Base-by-base conservation (phyloP, 176 grass and related monocot species). In the Hyparrhenia diplandra region DNA sequence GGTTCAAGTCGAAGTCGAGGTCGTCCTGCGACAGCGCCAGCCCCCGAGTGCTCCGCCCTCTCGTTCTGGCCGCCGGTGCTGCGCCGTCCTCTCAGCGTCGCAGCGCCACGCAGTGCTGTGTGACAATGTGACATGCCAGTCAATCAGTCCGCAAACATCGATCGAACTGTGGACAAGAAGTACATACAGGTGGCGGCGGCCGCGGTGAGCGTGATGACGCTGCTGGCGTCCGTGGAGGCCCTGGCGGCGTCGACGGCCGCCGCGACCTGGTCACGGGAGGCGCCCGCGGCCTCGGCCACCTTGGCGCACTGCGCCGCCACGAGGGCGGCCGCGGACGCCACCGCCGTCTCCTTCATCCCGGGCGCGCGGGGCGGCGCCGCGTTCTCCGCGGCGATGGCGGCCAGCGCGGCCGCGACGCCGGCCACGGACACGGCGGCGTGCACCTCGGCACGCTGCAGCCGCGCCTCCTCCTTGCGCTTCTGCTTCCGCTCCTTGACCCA, bases 401-500 rank as follows among this genome's bases (percentile, higher is more conserved):
- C 96, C 21, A 99, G 92, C 73, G 87, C 96, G 64, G 93, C 92
- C 8, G 92, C 92, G 14, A 99, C 92, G 13, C 88, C 85, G 6
- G 92, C 96, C 9, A 95, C 84, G 64, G 96, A 99, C 49, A 99
- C 83, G 14, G 92, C 90, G 20, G 96, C 88, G 80, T 95, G 92
- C 17, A 99, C 87, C 87, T 99, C 92, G 13, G 96, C 96, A 52
- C 71, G 84, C 35, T 91, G 90, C 70, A 99, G 84, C n/a, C 96
- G 88, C 74, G 88, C 88, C 24, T 91, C 90, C 58, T 95, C 92
- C 85, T 99, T 95, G 71, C 96, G 90, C 82, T 84, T 94, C 78
- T 89, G 96, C 83, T 99, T 93, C 55, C 90, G 87, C 77, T 99
- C 96, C 87, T 93, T 99, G 28, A 99, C 82, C 96, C 96, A 95